Base-by-base conservation (phyloP, 768 basidiomycete genomes). In the Serendipita vermifera region DNA sequence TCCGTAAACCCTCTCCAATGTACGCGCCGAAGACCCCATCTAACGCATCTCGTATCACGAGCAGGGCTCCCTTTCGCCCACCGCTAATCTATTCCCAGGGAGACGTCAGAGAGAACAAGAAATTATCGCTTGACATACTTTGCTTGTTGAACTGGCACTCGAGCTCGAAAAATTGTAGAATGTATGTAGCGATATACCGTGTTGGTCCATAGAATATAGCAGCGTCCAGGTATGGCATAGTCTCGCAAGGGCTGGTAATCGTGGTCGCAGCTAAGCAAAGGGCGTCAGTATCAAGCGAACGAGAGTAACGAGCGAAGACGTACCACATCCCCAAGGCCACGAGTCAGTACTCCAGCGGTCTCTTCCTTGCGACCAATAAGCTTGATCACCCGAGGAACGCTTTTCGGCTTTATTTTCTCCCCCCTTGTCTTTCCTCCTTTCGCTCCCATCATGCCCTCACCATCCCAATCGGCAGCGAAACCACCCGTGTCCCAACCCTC, bases 131-230 rank as follows among this genome's bases (percentile, higher is more conserved):
- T 15, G 40, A 27, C 24, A 27, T 51, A 51, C 46, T 31, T 51
- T 51, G 46, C 32, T 51, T n/a, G 15, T 24, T 9, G 46, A 51
- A 27, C 29, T 29, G 9, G 46, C 46, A 51, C 46, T 51, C 5
- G 27, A 7, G 46, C 46, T 51, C n/a, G 4, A 57, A 53, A 24
- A 62, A 13, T 62, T 63, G 66, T 96, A 97, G 3, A 97, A 76
- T 1, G 94, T 96, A 40, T 84, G 81, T 13, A 97, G 74, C 11
- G 90, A 93, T 40, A 93, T 91, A 0, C 94, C 94, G 62, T 98
- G 87, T 63, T 96, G 92, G 64, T 98, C 94, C 15, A 96, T 75
- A 14, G 89, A 92, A 70, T 93, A 92, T 3, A 91, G 69, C 0
- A 93, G 76, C 0, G 77, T 76, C 91, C 91, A 94, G 27, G 74